Evolutionary conservation across 2,329 filamentous ascomycete species (phyloP), one percentile per base, ranked within the genome.

Genomic region (Cyanodermella asteris): DNA sequence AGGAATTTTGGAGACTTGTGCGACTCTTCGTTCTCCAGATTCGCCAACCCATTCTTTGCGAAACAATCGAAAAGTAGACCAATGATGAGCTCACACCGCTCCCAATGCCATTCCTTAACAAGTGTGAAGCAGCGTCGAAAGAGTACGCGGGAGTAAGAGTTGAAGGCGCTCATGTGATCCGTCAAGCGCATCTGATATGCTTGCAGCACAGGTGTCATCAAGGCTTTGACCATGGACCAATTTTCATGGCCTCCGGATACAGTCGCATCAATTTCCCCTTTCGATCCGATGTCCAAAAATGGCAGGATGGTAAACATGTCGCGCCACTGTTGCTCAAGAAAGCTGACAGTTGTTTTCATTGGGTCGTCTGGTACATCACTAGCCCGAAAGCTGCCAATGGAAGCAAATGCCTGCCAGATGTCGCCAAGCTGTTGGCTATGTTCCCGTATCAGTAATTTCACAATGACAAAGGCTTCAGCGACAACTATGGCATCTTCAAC

Each of bases 1-100:
- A 71, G 50, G 30, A 68, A 69, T 3, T 34, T 32, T 6, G 58
- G 57, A 3, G 65, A 68, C 7, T 55, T 57, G 26, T 44, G 49
- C 22, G 40, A 47, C 30, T 59, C 48, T 36, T 71, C 65, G 3
- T 52, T 51, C 25, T 44, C 47, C 26, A 71, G 43, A 26, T 61
- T 53, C 20, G 50, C 46, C n/a, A 69, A 44, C 10, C 45, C 48
- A 19, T 59, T 57, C 19, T 48, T 53, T 5, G 60, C 61, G 32
- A 68, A 70, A 42, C 68, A 70, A 39, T 68, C 62, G 33, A 65
- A 68, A 0, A 65, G 41, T 1, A 43, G 48, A 23, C 56, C 54
- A 7, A 71, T 49, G 7, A 63, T 50, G 10, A 46, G 33, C 19
- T 66, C 64, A 36, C 62, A 65, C 34, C 52, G 51, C 27, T 46